Base-by-base conservation (phyloP, 768 basidiomycete genomes). In the Lentinus brumalis region DNA sequence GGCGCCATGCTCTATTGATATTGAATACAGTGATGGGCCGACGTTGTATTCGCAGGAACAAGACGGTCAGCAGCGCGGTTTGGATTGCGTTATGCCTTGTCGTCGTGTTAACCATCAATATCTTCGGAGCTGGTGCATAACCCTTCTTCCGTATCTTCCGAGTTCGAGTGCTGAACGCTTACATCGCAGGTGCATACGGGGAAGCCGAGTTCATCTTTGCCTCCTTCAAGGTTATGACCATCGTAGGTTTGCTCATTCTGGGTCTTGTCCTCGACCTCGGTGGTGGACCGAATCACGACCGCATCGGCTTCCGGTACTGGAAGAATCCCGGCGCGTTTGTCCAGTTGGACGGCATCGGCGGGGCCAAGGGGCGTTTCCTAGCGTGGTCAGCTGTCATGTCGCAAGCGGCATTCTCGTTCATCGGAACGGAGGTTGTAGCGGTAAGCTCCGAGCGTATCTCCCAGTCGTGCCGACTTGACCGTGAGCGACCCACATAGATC, bases 381-480 rank as follows among this genome's bases (percentile, higher is more conserved):
- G 77, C 76, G 3, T 76, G 75, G 57, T 85, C 79, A 75, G 77
- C 82, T 2, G 84, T 84, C 50, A 77, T 83, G 56, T 80, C 77
- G 8, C 83, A 86, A 65, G 87, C 86, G 14, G 83, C 81, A 4
- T 87, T 86, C 74, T 79, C 83, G 12, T 86, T 78, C 70, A 77
- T 82, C 30, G 86, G 86, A 15, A 84, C 85, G 0, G 86, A 87
- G 67, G 73, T 74, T 41, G 79, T 79, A 21, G 80, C 78, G 49
- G 77, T 79, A 26, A 26, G 21, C 21, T 26, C 21, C 21, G 21
- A 26, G 21, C 21, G 21, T 26, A 26, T 26, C 21, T 26, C 21
- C 21, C 21, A 26, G 72, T 70, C 4, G 29, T 12, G 16, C 59
- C 9, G 46, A 45, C n/a, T 26, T 26, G 21, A 26, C n/a, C 14